Base-by-base conservation (phyloP, 2,329 filamentous ascomycete species). In the Parastagonospora avenae region DNA sequence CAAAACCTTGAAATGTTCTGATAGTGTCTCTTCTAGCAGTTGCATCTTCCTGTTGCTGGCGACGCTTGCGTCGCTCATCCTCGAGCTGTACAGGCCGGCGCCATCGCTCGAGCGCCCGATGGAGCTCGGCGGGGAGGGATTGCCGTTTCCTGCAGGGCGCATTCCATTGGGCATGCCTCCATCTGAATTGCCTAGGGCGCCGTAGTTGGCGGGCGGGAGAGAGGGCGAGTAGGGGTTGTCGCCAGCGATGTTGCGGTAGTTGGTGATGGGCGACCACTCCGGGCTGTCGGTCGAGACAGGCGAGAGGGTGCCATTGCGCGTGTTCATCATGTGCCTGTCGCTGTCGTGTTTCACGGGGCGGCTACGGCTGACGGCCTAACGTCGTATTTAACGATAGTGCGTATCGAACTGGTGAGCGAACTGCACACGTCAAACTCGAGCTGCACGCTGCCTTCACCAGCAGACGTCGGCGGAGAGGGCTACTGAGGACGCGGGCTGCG, bases 91-190 rank as follows among this genome's bases (percentile, higher is more conserved):
- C 56, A 88, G 74, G 52, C 84, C 84, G 35, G 88, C 90, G 50
- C 90, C 91, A 70, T 89, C 87, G 74, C 91, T 97, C 44, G 91
- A 95, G 57, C 90, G 84, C 56, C 89, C 91, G 62, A 97, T 82
- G 4, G 93, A 97, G 59, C 88, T 91, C 24, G 94, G 93, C 47
- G 93, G 92, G 43, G 93, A 97, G 45, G 93, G 84, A 66, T 84
- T 84, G 60, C 76, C 76, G 52, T 75, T 75, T 57, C 36, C 57
- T 56, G 61, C 67, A 64, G 72, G 75, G 64, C 70, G 68, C 73
- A 77, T 75, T 78, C 84, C 76, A 79, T 81, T 73, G 79, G 82
- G 86, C 65, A 78, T 73, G 59, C 66, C 67, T 46, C 73, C 72
- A 71, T 75, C 73, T 43, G 68, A 64, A 61, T 61, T 66, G 48